Percentiles rank a stretch among this genome's conserved stretches.
phyloP scores from a whole-genome alignment of 2,329 filamentous ascomycete genomes.

The Aspergillus fumigatus region DNA sequence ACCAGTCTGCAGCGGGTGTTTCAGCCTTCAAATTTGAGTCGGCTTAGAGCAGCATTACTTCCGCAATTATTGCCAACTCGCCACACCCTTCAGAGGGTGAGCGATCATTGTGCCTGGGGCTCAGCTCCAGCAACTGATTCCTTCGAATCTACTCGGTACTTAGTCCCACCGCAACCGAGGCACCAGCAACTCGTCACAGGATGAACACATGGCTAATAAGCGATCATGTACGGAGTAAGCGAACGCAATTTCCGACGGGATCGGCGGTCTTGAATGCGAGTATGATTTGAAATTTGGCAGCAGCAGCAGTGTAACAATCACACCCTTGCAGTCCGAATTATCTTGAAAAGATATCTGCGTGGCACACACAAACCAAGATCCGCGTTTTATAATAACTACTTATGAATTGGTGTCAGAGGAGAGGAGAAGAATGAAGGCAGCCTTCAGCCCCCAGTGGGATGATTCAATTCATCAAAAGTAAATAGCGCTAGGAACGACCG shows the following conservation, averaged over 20 bases:
- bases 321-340: not conserved
- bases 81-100: not conserved
- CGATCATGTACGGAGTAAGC: too few relatives aligned
- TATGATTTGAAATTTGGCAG: too few relatives aligned
- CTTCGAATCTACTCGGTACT: not conserved
- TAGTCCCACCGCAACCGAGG: not conserved
- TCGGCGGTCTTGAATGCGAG: not conserved
- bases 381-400: too few relatives aligned
- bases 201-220: not conserved
- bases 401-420: not conserved
- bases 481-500: slow-evolving; percentile 8
- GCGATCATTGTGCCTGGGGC: not conserved
- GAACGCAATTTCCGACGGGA: not conserved
- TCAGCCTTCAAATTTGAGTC: not conserved
- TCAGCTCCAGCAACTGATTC: not conserved
- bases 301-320: not conserved
- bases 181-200: not conserved
- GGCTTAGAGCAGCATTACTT: not conserved
- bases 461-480: not conserved
- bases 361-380: too few relatives aligned
- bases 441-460: not conserved
- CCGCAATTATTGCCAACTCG: not conserved
- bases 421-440: not conserved
- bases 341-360: too few relatives aligned
- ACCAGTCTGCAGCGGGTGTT: not conserved